Evolutionary conservation across 2,329 filamentous ascomycete species (phyloP).

Genomic region (Pseudocercospora cruenta): DNA sequence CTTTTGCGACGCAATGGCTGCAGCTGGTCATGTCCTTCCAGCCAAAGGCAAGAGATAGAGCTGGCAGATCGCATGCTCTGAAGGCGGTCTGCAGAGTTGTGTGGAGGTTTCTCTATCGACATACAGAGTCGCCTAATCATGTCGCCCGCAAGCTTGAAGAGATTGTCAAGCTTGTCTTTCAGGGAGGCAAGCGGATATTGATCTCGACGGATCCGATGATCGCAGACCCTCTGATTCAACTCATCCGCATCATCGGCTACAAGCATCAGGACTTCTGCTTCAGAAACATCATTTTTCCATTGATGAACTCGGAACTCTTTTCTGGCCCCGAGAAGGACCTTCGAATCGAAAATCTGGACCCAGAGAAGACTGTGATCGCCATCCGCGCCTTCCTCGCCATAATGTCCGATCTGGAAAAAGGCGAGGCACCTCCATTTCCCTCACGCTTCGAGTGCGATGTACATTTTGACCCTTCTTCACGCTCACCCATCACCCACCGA

Average conservation of each 20-base stretch:
- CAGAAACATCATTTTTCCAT: conserved; percentile 85
- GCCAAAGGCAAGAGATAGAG: conserved; percentile 80
- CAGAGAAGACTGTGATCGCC: conserved; percentile 95
- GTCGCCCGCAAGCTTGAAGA: conserved; percentile 85
- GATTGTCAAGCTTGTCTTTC: conserved; percentile 80
- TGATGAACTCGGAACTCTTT: conserved; percentile 93
- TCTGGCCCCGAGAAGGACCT: conserved; percentile 65
- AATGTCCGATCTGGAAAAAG: conserved; percentile 88
- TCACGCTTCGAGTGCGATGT: conserved; percentile 59
- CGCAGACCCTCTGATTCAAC: conserved; percentile 86
- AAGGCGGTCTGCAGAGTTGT: conserved; percentile 87
- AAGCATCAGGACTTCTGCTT: conserved; percentile 95
- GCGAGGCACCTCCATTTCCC: conserved; percentile 83
- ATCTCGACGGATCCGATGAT: conserved; percentile 82
- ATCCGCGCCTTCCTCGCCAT: conserved; percentile 92
- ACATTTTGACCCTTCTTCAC: conserved; percentile 44
- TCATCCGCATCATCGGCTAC: conserved; percentile 92
- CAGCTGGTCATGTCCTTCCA: conserved; percentile 77
- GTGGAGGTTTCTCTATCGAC: conserved; percentile 91
- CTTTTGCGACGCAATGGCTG: conserved; percentile 84
- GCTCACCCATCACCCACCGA: conserved; percentile 40
- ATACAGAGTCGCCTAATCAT: conserved; percentile 67
- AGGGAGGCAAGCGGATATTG: conserved; percentile 76
- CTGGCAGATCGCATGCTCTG: conserved; percentile 75
- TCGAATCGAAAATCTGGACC: conserved; percentile 89